phyloP scores from a whole-genome alignment of 2,329 filamentous ascomycete genomes.

The Penicillium sp. region DNA sequence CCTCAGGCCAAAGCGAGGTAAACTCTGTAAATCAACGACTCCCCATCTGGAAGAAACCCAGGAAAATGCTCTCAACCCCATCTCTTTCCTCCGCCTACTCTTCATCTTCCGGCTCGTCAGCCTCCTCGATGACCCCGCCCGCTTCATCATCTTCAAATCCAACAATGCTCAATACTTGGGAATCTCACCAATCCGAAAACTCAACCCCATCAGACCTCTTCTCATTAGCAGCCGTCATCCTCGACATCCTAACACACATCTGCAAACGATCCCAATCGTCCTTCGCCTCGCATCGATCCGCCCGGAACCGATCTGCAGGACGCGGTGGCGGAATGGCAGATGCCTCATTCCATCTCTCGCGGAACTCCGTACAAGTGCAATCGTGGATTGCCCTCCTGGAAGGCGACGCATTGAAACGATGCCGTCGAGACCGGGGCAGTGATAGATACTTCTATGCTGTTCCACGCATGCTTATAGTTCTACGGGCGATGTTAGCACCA shows the following conservation, averaged over 20 bases:
- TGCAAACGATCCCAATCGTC: conserved; percentile 56
- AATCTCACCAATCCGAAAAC: conserved; percentile 32
- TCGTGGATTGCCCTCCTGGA: conserved; percentile 55
- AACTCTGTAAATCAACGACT: conserved; percentile 2
- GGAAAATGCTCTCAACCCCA: conserved; percentile 28
- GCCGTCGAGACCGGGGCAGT: conserved; percentile 25
- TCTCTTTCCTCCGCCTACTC: conserved; percentile 26
- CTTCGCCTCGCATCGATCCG: conserved; percentile 55
- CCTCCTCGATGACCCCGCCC: not conserved
- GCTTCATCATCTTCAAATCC: conserved; percentile 4
- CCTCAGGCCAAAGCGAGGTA: conserved; percentile 5
- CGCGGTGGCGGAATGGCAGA: conserved; percentile 52
- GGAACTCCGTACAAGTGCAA: conserved; percentile 54
- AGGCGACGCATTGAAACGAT: conserved; percentile 45
- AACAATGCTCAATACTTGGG: conserved; percentile 38
- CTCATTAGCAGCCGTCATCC: conserved; percentile 57
- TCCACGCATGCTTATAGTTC: conserved; percentile 37
- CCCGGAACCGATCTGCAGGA: conserved; percentile 50
- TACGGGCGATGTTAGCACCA: conserved; percentile 38
- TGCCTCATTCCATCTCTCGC: conserved; percentile 55
- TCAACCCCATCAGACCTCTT: conserved; percentile 54
- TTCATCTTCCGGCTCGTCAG: conserved; percentile 8
- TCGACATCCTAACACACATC: conserved; percentile 60
- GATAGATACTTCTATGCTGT: conserved; percentile 39
- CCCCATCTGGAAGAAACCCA: conserved; percentile 25